phyloP scores from a whole-genome alignment of 495 filamentous ascomycete species.

The Neurospora tetrasperma region DNA sequence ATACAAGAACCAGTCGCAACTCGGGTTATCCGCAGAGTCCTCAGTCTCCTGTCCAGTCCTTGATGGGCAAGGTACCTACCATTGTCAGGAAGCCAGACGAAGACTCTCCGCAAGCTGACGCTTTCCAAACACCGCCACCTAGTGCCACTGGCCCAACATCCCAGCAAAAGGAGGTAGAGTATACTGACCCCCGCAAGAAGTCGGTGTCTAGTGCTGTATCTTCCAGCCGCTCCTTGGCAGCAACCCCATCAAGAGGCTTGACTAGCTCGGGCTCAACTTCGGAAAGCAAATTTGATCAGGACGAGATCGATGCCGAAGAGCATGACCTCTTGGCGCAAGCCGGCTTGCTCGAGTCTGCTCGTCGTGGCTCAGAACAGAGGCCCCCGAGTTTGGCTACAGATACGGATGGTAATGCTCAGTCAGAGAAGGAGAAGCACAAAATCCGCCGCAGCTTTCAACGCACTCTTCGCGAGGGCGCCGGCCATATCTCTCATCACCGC shows the following conservation, averaged over 20 bases:
- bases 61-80: conserved; percentile 20
- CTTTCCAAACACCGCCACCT: conserved; percentile 37
- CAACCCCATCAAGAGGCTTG: conserved; percentile 22
- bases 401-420: conserved; percentile 22
- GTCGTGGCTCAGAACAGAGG: conserved; percentile 11
- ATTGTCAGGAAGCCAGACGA: conserved; percentile 22
- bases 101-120: conserved; percentile 28
- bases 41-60: conserved; percentile 20
- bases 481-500: conserved; percentile 56
- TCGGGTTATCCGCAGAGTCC: conserved; percentile 20
- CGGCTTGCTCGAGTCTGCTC: conserved; percentile 30
- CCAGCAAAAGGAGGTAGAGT: conserved; percentile 34
- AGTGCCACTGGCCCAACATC: conserved; percentile 35
- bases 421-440: conserved; percentile 41
- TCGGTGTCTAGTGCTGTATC: conserved; percentile 34
- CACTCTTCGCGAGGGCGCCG: conserved; percentile 68
- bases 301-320: conserved; percentile 39
- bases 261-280: conserved; percentile 11
- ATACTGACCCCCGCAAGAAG: conserved; percentile 23
- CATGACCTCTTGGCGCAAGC: conserved; percentile 40
- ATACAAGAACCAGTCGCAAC: conserved; percentile 17
- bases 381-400: conserved; percentile 13
- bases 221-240: conserved; percentile 20
- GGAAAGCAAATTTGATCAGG: conserved; percentile 18
- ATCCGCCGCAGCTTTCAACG: conserved; percentile 86